Conservation (phyloP, 352 stramenopile species). For the Lagenidium sp. region DNA sequence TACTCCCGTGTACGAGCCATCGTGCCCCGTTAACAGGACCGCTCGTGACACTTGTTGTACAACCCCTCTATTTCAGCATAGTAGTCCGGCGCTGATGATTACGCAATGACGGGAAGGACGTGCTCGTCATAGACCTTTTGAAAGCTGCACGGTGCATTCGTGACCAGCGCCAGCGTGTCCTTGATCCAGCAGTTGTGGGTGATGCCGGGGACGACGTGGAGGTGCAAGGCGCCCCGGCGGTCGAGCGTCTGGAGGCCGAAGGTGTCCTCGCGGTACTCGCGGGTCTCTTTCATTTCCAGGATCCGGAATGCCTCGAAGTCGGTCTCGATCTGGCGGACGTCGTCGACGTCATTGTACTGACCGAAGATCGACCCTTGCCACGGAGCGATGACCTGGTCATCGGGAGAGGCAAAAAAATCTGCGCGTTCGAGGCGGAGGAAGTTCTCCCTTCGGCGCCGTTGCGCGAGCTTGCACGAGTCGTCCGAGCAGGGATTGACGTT, state of each 20-base stretch:
- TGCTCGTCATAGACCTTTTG: slow-evolving; percentile 25
- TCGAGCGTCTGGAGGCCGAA: slow-evolving; percentile 27
- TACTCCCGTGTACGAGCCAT: too few species aligned
- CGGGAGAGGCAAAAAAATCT: slow-evolving; percentile 26
- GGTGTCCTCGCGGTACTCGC: slow-evolving; percentile 26
- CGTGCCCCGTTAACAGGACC: too few species aligned
- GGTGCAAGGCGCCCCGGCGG: slow-evolving; percentile 11
- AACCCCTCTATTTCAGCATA: too few species aligned
- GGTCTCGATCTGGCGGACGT: slow-evolving; percentile 14
- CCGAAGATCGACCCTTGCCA: slow-evolving; percentile 26
- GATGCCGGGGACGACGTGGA: slow-evolving; percentile 14
- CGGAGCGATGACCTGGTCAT: slow-evolving; percentile 23
- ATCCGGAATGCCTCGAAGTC: slow-evolving; percentile 20
- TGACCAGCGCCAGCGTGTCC: slow-evolving; percentile 1
- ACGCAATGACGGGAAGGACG: too few species aligned
- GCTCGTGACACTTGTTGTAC: too few species aligned
- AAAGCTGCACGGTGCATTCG: slow-evolving; percentile 19
- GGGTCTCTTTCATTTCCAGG: slow-evolving; percentile 20
- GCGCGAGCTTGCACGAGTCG: neutral
- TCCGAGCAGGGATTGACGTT: slow-evolving; percentile 20
- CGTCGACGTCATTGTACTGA: slow-evolving; percentile 23
- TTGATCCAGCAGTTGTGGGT: slow-evolving; percentile 23
- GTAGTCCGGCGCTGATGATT: too few species aligned
- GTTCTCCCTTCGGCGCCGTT: slow-evolving; percentile 23
- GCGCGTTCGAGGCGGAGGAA: slow-evolving; percentile 11